phyloP scores from a whole-genome alignment of 2,329 filamentous ascomycete genomes.

The Aspergillus hiratsukae region DNA sequence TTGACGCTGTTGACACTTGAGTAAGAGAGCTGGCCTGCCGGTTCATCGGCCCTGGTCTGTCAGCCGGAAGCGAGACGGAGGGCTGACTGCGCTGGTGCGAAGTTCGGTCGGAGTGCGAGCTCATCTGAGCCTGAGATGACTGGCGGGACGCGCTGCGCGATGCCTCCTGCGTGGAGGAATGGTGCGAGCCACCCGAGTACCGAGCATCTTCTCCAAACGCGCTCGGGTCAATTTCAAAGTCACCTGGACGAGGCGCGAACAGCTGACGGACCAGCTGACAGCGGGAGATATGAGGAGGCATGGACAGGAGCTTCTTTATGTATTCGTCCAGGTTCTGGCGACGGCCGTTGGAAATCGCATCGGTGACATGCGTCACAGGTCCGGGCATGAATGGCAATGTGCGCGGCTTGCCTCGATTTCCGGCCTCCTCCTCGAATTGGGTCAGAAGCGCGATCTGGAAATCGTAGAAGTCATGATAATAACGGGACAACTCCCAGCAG shows the following conservation, averaged over 20 bases:
- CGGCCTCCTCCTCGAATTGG: conserved; percentile 86
- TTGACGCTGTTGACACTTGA: conserved; percentile 37
- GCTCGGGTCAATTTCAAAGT: conserved; percentile 83
- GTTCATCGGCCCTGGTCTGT: conserved; percentile 42
- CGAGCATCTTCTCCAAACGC: conserved; percentile 65
- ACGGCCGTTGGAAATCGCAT: conserved; percentile 89
- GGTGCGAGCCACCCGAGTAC: conserved; percentile 65
- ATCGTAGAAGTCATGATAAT: conserved; percentile 98
- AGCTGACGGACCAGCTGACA: conserved; percentile 84
- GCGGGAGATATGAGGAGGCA: conserved; percentile 78
- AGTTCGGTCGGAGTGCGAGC: conserved; percentile 39
- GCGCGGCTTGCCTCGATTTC: conserved; percentile 75
- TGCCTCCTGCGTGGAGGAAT: conserved; percentile 61
- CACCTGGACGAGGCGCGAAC: conserved; percentile 82
- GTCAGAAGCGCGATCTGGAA: conserved; percentile 94
- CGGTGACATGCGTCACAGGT: conserved; percentile 96
- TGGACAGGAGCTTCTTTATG: conserved; percentile 80
- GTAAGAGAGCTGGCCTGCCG: conserved; percentile 53
- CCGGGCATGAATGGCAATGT: conserved; percentile 96
- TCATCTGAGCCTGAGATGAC: conserved; percentile 61
- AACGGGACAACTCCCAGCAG: conserved; percentile 87
- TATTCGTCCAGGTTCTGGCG: conserved; percentile 93
- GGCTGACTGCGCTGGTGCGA: conserved; percentile 40
- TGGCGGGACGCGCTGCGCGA: conserved; percentile 59
- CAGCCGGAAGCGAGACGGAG: conserved; percentile 26